Evolutionary conservation across 345 rosid species (phyloP).

Genomic region (Eutrema japonicum): DNA sequence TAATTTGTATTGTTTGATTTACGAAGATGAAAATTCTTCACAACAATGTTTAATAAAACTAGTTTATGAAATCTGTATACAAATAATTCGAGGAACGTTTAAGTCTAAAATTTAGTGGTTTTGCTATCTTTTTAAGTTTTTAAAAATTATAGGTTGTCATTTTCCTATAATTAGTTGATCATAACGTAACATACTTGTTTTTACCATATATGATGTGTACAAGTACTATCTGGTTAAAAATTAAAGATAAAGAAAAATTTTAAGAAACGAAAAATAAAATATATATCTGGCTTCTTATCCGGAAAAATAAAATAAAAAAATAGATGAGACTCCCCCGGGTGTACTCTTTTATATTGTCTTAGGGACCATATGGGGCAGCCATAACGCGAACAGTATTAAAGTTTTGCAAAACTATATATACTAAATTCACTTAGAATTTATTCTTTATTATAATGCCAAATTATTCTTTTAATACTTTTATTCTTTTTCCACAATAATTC

Average conservation of each 20-base stretch:
- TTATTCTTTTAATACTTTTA: conserved; percentile 52
- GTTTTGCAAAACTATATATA: conserved; percentile 35
- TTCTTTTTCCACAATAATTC: conserved; percentile 70
- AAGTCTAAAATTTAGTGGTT: neutral
- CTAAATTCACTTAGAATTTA: conserved; percentile 53
- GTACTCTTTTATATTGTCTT: conserved; percentile 46
- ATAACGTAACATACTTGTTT: neutral
- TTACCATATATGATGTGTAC: neutral
- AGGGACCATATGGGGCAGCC: conserved; percentile 48
- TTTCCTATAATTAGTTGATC: neutral
- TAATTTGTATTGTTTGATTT: neutral
- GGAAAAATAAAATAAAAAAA: neutral
- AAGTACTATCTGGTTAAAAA: neutral
- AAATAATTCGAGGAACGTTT: neutral
- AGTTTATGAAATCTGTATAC: neutral
- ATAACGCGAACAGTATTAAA: conserved; percentile 50
- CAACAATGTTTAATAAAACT: neutral
- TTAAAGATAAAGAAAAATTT: neutral
- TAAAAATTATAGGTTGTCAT: neutral
- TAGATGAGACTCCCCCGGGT: conserved; percentile 52
- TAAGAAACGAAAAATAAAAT: neutral
- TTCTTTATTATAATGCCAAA: conserved; percentile 62
- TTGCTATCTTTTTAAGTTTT: neutral
- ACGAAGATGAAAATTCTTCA: neutral
- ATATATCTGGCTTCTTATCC: neutral